Base-by-base conservation (phyloP, 73 alveolate species). In the Tetrahymena elliotti region DNA sequence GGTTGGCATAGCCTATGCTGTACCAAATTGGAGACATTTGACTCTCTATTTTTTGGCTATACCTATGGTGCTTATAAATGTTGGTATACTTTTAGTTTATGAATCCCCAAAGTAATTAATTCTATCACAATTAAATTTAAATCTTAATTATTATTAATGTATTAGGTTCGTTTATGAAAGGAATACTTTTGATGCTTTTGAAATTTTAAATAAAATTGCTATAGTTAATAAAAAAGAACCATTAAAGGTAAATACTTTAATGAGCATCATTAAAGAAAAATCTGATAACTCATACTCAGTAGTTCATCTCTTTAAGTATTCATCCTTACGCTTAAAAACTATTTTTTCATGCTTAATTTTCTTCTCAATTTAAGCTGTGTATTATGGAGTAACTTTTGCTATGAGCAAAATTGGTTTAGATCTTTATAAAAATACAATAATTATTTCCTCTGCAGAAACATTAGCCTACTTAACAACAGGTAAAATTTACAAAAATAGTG, bases 361-460 rank as follows among this genome's bases (percentile, higher is more conserved):
- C 53, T 94, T 94, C 54, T 94, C 93, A 5, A 88, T 94, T 12
- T 41, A 84, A 94, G 95, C 93, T 94, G 93, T 92, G 16, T 94
- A 94, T 35, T 94, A 94, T 94, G 96, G 96, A n/a, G 93, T 94
- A 40, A 94, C 95, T 88, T 94, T 94, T 92, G 96, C 93, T 0
- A 88, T 94, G 93, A 94, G 93, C 40, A 47, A 84, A 84, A 36
- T 94, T 33, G 96, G 96, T 18, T 53, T 88, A 22, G 83, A 88
- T 47, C 68, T 94, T 37, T 94, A 84, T 47, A 15, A 31, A n/a
- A 94, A 38, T 88, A 94, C 68, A 37, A 53, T 88, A 31, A 94
- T 94, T 94, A 88, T 94, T 33, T 94, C 95, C 3, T 39, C 84
- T 93, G 93, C 93, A 40, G 96, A 94, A 94, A 52, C 93, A n/a